phyloP scores from a whole-genome alignment of 1,284 basidiomycete genomes.

The Tilletia setariae region DNA sequence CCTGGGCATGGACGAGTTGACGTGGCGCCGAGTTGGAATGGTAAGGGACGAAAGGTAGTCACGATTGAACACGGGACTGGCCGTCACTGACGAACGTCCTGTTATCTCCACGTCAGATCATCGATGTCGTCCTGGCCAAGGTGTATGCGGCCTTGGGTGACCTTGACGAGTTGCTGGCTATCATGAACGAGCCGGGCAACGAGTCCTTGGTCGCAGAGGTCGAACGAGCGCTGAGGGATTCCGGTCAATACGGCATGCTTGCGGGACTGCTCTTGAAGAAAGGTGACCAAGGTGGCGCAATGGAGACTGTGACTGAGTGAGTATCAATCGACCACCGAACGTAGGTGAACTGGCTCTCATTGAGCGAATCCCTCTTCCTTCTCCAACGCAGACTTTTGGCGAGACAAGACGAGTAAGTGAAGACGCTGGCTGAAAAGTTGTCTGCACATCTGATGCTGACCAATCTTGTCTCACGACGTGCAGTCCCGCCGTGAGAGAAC shows the following conservation, averaged over 20 bases:
- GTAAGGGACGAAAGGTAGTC: not conserved
- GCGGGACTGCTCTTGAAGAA: conserved; percentile 10
- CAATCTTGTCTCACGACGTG: not conserved
- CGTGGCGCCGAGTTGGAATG: conserved; percentile 5
- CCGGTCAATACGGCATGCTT: conserved; percentile 6
- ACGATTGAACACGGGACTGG: too few species aligned
- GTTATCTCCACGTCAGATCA: too few species aligned
- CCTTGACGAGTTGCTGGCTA: not conserved
- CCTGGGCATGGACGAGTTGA: conserved; percentile 11
- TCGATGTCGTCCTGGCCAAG: conserved; percentile 10
- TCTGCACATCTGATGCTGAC: not conserved
- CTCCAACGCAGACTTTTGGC: not conserved
- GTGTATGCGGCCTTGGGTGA: conserved; percentile 7
- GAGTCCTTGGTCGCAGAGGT: not conserved
- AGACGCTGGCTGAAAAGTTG: not conserved
- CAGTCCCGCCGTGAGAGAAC: not conserved
- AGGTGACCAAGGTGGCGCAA: conserved; percentile 5
- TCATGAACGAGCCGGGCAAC: conserved; percentile 4
- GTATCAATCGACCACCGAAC: not conserved
- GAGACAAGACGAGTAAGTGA: conserved; percentile 5
- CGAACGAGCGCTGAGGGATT: not conserved
- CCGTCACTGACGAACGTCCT: too few species aligned
- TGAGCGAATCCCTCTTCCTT: not conserved
- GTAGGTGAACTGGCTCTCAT: too few species aligned
- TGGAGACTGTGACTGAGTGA: conserved; percentile 15